These are phyloP conservation scores for Pachysolen tannophilus DNA, from an alignment of 805 yeast species.

Conservation along the genomic window DNA sequence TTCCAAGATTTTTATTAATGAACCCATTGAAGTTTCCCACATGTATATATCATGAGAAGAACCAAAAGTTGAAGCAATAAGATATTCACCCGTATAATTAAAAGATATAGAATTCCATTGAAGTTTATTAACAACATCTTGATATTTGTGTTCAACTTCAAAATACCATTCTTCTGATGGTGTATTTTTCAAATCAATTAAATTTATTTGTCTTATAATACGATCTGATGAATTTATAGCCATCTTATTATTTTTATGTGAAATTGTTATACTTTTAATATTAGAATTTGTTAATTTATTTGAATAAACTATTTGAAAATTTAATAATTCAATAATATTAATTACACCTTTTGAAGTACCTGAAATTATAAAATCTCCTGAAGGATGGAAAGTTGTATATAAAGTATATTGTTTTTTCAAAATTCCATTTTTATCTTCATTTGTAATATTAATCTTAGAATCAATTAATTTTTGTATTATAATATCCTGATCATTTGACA, in stretches of 20 bases:
- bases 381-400: slow-evolving; percentile 40
- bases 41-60: slow-evolving; percentile 83
- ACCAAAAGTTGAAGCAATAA: slow-evolving; percentile 85
- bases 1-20: slow-evolving; percentile 81
- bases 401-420: slow-evolving; percentile 33
- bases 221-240: slow-evolving; percentile 76
- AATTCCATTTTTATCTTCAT: slow-evolving; percentile 6
- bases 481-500: slow-evolving; percentile 16
- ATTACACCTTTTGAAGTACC: slow-evolving; percentile 83
- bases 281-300: slow-evolving; percentile 58
- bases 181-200: slow-evolving; percentile 31
- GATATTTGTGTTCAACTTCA: slow-evolving; percentile 73
- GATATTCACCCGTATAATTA: slow-evolving; percentile 70
- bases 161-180: slow-evolving; percentile 21
- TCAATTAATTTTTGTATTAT: slow-evolving; percentile 7
- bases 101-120: slow-evolving; percentile 83
- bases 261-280: slow-evolving; percentile 58
- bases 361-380: slow-evolving; percentile 49
- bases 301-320: slow-evolving; percentile 31
- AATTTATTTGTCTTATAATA: slow-evolving; percentile 53
- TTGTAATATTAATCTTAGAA: slow-evolving; percentile 14
- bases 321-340: slow-evolving; percentile 32
- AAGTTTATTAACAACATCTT: slow-evolving; percentile 79
- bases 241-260: slow-evolving; percentile 51
- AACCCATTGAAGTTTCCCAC: slow-evolving; percentile 88